phyloP scores from a whole-genome alignment of 768 basidiomycete species.

The Cystofilobasidium macerans region DNA sequence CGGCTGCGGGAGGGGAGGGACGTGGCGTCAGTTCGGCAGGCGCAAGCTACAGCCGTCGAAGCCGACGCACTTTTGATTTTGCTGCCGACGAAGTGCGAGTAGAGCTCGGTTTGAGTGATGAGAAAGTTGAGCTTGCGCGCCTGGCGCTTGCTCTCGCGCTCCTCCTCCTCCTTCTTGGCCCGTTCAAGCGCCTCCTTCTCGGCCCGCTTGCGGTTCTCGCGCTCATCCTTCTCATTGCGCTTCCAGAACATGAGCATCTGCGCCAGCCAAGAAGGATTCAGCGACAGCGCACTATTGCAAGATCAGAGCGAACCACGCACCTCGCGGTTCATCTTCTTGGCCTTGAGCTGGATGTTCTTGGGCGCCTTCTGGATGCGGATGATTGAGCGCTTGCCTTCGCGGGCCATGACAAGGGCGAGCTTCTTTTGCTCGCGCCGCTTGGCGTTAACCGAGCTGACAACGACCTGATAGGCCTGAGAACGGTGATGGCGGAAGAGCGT shows the following conservation, averaged over 20 bases:
- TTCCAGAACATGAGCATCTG: conserved; percentile 95
- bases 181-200: conserved; percentile 88
- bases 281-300: neutral
- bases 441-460: conserved; percentile 54
- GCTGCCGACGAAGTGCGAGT: conserved; percentile 97
- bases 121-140: conserved; percentile 95
- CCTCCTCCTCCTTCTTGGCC: conserved; percentile 80
- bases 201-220: conserved; percentile 80
- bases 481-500: neutral
- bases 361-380: conserved; percentile 55
- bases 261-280: too few relatives aligned
- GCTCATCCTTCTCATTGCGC: conserved; percentile 93
- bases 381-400: conserved; percentile 61
- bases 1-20: conserved; percentile 27
- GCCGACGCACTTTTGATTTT: conserved; percentile 47
- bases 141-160: conserved; percentile 81
- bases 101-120: conserved; percentile 96
- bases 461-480: conserved; percentile 68
- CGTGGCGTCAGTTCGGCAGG: neutral
- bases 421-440: conserved; percentile 62
- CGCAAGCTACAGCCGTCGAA: neutral
- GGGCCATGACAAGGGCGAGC: conserved; percentile 58
- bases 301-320: conserved; percentile 10
- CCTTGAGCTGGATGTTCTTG: conserved; percentile 75
- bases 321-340: conserved; percentile 74